Conservation (phyloP, 148 eudicot species). For the Bassia scoparia region DNA sequence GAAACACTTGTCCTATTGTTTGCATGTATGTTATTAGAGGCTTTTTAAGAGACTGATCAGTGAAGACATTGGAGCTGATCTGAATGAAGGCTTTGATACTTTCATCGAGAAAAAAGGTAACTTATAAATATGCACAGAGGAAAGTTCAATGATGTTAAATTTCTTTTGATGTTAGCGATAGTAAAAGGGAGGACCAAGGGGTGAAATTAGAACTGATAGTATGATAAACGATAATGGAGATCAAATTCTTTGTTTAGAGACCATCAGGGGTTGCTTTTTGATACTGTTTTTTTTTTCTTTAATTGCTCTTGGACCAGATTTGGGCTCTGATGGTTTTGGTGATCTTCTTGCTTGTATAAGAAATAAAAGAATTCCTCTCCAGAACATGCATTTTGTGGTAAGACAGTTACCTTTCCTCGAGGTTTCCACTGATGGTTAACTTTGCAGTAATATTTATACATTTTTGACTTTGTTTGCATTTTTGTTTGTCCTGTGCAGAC, state of each 20-base stretch:
- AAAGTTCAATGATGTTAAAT: not conserved
- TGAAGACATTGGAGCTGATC: constrained; percentile 90
- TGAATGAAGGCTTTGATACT: constrained; percentile 95
- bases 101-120: constrained; percentile 74
- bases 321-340: constrained; percentile 94
- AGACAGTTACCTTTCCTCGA: constrained; percentile 21
- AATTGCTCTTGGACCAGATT: constrained; percentile 45
- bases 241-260: not conserved
- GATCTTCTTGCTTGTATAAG: constrained; percentile 82
- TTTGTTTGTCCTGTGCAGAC: constrained; percentile 53
- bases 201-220: not conserved
- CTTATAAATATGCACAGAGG: not conserved
- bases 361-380: constrained; percentile 71
- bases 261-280: not conserved
- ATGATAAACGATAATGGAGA: not conserved
- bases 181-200: not conserved
- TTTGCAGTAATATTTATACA: not conserved
- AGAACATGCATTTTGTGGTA: constrained; percentile 97
- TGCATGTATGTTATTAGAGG: constrained; percentile 51
- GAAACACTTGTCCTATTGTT: constrained; percentile 5
- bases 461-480: constrained; percentile 10
- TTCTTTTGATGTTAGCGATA: not conserved
- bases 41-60: constrained; percentile 91
- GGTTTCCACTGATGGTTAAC: constrained; percentile 7
- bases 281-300: constrained; percentile 5